phyloP scores from a whole-genome alignment of 208 protist species.

The Tritrichomonas musculus region DNA sequence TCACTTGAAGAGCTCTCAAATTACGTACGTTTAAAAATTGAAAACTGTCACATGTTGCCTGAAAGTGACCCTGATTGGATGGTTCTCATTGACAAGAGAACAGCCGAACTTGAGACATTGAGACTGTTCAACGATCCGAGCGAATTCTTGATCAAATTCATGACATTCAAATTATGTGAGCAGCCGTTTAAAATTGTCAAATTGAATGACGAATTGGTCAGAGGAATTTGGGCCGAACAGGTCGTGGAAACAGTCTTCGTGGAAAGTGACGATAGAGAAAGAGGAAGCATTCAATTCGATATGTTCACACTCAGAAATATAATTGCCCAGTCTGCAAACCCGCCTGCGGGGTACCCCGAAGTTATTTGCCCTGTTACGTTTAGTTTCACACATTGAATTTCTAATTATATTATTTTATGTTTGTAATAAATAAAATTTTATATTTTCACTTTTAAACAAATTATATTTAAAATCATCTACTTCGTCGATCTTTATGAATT shows the following conservation, averaged over 20 bases:
- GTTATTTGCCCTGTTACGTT: constrained; percentile 14
- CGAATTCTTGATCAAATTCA: background rate
- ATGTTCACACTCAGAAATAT: background rate
- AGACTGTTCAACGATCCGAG: background rate
- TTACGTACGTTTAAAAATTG: background rate
- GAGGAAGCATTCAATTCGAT: constrained; percentile 22
- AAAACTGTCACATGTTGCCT: background rate
- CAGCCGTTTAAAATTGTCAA: background rate
- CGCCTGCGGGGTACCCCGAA: background rate
- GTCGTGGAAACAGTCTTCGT: background rate
- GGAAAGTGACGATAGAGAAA: background rate
- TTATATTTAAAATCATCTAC: no score
- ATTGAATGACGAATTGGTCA: background rate
- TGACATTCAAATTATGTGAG: background rate
- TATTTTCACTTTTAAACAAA: no score
- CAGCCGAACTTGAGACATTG: background rate
- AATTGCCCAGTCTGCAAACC: background rate
- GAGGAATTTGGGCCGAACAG: background rate
- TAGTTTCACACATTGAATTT: no score
- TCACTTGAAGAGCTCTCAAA: background rate
- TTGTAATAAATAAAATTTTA: no score
- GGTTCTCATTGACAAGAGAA: background rate
- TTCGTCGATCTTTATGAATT: no score
- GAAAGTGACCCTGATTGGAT: background rate
- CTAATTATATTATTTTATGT: no score